Base-by-base conservation (phyloP, 148 eudicot genomes). In the Arbutus unedo region DNA sequence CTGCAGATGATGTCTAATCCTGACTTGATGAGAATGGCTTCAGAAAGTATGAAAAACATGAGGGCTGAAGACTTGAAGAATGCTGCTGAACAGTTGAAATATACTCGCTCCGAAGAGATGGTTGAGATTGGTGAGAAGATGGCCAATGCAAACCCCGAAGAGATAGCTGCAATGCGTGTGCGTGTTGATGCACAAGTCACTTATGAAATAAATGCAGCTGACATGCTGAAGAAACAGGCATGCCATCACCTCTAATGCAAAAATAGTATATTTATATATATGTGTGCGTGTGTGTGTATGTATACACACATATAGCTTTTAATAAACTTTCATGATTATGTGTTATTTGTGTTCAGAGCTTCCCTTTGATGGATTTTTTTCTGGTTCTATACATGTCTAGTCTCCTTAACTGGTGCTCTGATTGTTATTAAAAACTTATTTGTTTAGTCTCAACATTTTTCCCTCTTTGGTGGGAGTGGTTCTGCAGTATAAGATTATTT, bases 1-100 rank as follows among this genome's bases (percentile, higher is more conserved):
- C 75, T 88, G 85, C 93, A 96, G 99, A 93, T 96, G 99, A 92
- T 96, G 98, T 94, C 99, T 25, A 94, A 94, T 89, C 99, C 99
- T 10, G 99, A 96, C 0, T 87, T 96, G 86, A 85, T 96, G 80
- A 92, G 88, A 84, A 94, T 96, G 99, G 98, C 98, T n/a, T 83
- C 99, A 43, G 99, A 96, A 84, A 83, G 97, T 86, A 93, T 94
- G 97, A 89, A 92, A 86, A 92, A 87, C 79, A 84, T 94, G 93
- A 94, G 88, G 87, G 91, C 98, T 15, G 98, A 94, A 84, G 99
- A 96, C 82, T 78, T 96, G 56, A 94, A 84, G 90, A 76, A 87
- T 85, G 99, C 99, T 84, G 97, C 98, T 15, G 96, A 94, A 88
- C 95, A 94, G 88, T 88, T 96, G 90, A 94, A 96, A 91, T 83